phyloP scores from a whole-genome alignment of 169 alveolate genomes.

The Plasmodium chabaudi region DNA sequence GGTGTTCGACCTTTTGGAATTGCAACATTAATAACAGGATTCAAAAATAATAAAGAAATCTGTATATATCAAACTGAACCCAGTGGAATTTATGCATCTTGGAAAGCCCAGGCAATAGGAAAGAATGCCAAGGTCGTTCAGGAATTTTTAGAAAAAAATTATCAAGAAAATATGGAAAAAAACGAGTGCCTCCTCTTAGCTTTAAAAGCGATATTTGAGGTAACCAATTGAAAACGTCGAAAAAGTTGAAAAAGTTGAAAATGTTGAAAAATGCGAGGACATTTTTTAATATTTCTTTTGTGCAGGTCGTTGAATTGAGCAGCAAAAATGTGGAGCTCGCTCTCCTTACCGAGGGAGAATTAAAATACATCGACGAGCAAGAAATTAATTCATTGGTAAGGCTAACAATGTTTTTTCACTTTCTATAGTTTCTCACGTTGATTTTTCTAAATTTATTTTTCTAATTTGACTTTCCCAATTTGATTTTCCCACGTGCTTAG shows the following conservation, averaged over 20 bases:
- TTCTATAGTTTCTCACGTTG: too few species aligned
- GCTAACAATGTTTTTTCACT: not conserved
- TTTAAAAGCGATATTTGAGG: slow-evolving; percentile 95
- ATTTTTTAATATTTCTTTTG: not conserved
- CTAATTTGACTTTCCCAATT: not conserved
- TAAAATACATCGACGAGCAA: slow-evolving; percentile 80
- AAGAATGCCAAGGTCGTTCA: slow-evolving; percentile 95
- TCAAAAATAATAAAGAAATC: slow-evolving; percentile 91
- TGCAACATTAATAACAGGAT: slow-evolving; percentile 96
- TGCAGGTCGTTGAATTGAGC: slow-evolving; percentile 88
- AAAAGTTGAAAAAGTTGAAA: too few species aligned
- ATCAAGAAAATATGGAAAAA: slow-evolving; percentile 90
- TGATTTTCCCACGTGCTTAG: not conserved
- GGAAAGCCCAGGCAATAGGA: slow-evolving; percentile 99
- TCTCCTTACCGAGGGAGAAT: slow-evolving; percentile 82
- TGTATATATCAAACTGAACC: slow-evolving; percentile 98
- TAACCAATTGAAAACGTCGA: slow-evolving; percentile 8
- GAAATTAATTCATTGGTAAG: slow-evolving; percentile 77
- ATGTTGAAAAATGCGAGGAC: not conserved
- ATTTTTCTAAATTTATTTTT: too few species aligned
- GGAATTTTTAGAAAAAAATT: slow-evolving; percentile 95
- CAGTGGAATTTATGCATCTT: slow-evolving; percentile 96
- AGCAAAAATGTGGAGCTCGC: slow-evolving; percentile 92
- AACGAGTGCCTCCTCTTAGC: slow-evolving; percentile 94
- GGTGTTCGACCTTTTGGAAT: slow-evolving; percentile 99